Percentiles rank a stretch among this genome's conserved stretches.
These are phyloP conservation scores for Boechera retrofracta DNA, from an alignment of 345 rosid genomes.

Conservation along the genomic window DNA sequence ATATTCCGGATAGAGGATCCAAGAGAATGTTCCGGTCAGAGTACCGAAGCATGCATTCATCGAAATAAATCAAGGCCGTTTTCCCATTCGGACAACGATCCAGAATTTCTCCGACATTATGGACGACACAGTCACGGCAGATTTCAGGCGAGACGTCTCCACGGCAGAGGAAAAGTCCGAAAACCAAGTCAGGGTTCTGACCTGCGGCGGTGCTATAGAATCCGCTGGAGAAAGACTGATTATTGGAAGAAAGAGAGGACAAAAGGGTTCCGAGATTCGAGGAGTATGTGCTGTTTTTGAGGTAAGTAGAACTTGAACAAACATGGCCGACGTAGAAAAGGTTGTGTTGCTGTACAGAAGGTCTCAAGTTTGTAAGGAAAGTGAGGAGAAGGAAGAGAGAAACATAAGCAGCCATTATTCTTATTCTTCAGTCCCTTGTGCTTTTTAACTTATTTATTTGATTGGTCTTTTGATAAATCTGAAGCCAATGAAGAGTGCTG, in stretches of 20 bases:
- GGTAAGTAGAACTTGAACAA: not conserved
- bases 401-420: too few species aligned
- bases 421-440: too few species aligned
- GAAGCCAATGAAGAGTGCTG: too few species aligned
- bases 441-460: too few species aligned
- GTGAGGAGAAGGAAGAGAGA: too few species aligned
- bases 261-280: slow-evolving; percentile 18
- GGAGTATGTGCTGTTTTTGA: slow-evolving; percentile 6
- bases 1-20: too few species aligned
- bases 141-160: slow-evolving; percentile 21
- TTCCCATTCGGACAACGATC: slow-evolving; percentile 38
- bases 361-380: too few species aligned
- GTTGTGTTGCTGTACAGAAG: too few species aligned
- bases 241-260: not conserved
- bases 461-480: too few species aligned
- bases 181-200: slow-evolving; percentile 27
- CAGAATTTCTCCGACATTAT: not conserved
- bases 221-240: slow-evolving; percentile 21
- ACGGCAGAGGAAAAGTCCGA: slow-evolving; percentile 48
- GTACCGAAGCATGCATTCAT: slow-evolving; percentile 48
- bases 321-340: too few species aligned
- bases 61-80: slow-evolving; percentile 36
- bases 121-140: slow-evolving; percentile 47
- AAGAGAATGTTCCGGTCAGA: slow-evolving; percentile 17
- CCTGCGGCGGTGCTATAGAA: slow-evolving; percentile 50